These are phyloP conservation scores for Ilyonectria destructans DNA, from an alignment of 2,329 filamentous ascomycete species.

Conservation along the genomic window DNA sequence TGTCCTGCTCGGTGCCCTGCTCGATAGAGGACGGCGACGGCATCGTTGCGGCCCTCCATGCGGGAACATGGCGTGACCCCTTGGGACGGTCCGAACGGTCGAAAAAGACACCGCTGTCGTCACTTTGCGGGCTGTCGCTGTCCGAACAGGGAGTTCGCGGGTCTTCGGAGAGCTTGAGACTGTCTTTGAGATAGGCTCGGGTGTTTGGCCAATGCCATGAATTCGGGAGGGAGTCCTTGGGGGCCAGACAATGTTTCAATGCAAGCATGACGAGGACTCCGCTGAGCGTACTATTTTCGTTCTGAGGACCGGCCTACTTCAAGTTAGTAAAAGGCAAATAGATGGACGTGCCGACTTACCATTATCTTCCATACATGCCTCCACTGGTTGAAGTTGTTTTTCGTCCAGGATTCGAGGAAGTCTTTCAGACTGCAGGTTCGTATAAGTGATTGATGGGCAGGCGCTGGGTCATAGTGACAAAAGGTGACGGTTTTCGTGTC, in stretches of 20 bases:
- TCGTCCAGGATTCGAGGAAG: background rate
- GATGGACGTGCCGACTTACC: background rate
- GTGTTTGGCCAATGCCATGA: background rate
- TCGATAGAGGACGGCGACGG: background rate
- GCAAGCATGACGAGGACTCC: background rate
- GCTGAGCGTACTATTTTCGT: background rate
- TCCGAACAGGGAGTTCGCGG: background rate
- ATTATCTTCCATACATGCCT: background rate
- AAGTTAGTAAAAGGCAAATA: background rate
- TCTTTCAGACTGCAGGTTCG: background rate
- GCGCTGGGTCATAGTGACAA: conserved; percentile 17
- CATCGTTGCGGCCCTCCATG: too few species aligned
- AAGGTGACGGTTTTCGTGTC: background rate
- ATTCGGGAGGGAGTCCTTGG: background rate
- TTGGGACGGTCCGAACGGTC: background rate
- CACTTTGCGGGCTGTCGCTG: background rate
- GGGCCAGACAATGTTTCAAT: background rate
- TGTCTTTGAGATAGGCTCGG: background rate
- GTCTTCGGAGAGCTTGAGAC: too few species aligned
- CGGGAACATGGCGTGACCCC: too few species aligned
- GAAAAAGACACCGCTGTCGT: background rate
- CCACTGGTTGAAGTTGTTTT: background rate
- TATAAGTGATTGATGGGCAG: too few species aligned
- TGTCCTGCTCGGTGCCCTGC: background rate
- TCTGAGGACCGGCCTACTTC: background rate